Conservation (phyloP, 495 filamentous ascomycete genomes). For the Neurospora sp. region DNA sequence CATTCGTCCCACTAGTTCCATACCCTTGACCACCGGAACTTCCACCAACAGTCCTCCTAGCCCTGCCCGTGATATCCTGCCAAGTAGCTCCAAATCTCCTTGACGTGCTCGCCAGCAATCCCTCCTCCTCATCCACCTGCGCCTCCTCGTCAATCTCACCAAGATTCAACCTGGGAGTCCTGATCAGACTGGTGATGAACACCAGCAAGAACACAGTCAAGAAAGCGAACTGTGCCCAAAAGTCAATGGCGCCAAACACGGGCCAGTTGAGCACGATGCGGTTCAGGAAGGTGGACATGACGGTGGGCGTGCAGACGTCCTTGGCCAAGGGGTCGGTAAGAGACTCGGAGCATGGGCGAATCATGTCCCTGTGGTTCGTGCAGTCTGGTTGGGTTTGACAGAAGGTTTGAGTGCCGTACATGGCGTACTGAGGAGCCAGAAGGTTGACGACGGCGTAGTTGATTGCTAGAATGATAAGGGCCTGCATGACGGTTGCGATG, state of each 20-base stretch:
- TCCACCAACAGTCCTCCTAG: not conserved
- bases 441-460: conserved; percentile 90
- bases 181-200: conserved; percentile 63
- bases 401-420: conserved; percentile 89
- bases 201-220: conserved; percentile 73
- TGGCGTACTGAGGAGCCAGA: conserved; percentile 87
- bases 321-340: conserved; percentile 50
- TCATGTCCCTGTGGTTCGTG: conserved; percentile 53
- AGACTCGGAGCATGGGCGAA: conserved; percentile 73
- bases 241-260: conserved; percentile 84
- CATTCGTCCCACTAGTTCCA: conserved; percentile 7
- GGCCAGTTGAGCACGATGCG: conserved; percentile 91
- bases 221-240: conserved; percentile 93
- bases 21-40: conserved; percentile 2
- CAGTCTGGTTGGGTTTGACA: conserved; percentile 81
- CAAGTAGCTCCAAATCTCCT: conserved; percentile 74
- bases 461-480: conserved; percentile 76
- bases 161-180: conserved; percentile 65
- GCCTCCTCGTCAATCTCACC: conserved; percentile 75
- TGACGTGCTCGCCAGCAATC: conserved; percentile 70
- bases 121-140: conserved; percentile 92
- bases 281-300: conserved; percentile 87
- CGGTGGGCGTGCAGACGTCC: conserved; percentile 77
- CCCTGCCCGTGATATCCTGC: conserved; percentile 66
- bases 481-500: conserved; percentile 80